Base-by-base conservation (phyloP, 345 rosid genomes). In the Gossypium thurberi region DNA sequence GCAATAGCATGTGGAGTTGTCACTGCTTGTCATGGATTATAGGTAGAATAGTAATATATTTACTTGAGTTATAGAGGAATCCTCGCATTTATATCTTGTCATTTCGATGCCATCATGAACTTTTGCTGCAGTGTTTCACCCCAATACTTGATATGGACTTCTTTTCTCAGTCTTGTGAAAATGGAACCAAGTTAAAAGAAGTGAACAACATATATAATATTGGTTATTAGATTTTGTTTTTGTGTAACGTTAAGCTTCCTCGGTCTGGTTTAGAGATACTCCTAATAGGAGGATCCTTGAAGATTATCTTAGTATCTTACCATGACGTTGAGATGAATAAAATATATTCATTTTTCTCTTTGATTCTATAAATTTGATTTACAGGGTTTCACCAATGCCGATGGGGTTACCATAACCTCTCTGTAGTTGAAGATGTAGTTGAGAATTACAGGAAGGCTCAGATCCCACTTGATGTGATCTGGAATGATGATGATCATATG, bases 401-500 rank as follows among this genome's bases (percentile, higher is more conserved):
- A 77, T 95, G 99, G 99, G 99, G 98, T 62, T 95, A 95, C 83
- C 97, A 79, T 77, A 95, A 95, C 81, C 78, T 95, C 52, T 92
- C 99, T 18, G 98, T 93, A 2, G 86, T 93, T 2, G 99, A 95
- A 85, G 98, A 95, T 20, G 99, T 95, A 11, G 99, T 95, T 2
- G 94, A 82, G 18, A 93, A 80, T 81, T 95, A 95, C 86, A 71
- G 87, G 58, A 88, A 86, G 80, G 94, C 97, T 3, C 77, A 87
- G 76, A 95, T 95, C 75, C 99, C 98, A 1, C 96, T 91, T 4
- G 98, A 95, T 56, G 98, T 95, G 60, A 93, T 93, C 15, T 93
- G 98, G 98, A 95, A 87, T 51, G 99, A 95, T 63, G 99, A 91
- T 73, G 98, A 95, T 85, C 97, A 95, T 87, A 95, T 93, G 99